These are phyloP conservation scores for Murraya koenigii DNA, from an alignment of 345 rosid species.

Conservation along the genomic window DNA sequence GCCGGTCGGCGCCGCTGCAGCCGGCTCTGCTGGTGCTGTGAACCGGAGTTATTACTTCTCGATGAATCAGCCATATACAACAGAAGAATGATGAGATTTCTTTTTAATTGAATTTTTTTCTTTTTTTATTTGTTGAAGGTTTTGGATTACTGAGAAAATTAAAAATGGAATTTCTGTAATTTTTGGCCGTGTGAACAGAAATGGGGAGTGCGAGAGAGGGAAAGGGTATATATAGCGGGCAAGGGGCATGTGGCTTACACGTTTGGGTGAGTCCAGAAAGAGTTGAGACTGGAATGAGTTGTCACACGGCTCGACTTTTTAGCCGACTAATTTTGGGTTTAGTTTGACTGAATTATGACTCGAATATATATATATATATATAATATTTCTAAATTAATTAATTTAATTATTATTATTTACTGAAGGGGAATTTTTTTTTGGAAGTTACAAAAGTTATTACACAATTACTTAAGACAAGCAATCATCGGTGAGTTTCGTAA, in stretches of 20 bases:
- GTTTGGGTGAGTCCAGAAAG: constrained; percentile 7
- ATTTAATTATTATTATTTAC: no score
- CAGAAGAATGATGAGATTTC: not conserved
- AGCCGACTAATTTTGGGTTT: constrained; percentile 9
- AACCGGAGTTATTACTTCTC: constrained; percentile 22
- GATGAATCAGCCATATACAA: constrained; percentile 28
- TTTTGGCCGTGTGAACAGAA: not conserved
- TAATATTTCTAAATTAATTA: no score
- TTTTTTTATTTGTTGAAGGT: not conserved
- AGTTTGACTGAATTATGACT: constrained; percentile 11
- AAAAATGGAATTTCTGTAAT: no score
- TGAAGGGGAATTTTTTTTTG: no score
- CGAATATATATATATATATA: no score
- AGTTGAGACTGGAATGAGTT: not conserved
- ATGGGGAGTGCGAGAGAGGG: not conserved
- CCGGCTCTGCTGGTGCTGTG: constrained; percentile 49
- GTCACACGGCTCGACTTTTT: constrained; percentile 14
- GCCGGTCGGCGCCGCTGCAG: constrained; percentile 79
- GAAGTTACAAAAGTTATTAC: no score
- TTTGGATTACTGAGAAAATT: no score
- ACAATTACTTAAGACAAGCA: no score
- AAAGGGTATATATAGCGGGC: not conserved
- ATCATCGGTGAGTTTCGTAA: no score
- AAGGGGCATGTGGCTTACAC: constrained; percentile 23
- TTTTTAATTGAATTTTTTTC: no score